Base-by-base conservation (phyloP, 306 rosid species). In the Astragalus glycyphyllos region DNA sequence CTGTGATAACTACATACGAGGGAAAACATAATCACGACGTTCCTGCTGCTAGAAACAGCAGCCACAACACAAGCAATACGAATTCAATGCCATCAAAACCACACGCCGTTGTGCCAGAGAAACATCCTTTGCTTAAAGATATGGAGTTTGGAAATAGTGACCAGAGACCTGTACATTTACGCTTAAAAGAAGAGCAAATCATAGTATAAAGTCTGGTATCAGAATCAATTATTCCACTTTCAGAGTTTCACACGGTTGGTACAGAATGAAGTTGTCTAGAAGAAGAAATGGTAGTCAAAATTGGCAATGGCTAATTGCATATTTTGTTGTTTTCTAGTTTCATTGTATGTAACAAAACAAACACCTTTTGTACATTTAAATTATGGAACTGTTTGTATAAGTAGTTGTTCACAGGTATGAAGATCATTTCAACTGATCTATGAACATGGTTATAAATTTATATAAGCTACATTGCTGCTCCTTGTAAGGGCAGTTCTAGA, bases 11-110 rank as follows among this genome's bases (percentile, higher is more conserved):
- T 4, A 83, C 97, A 2, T 90, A 94, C 4, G 98, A 94, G 70
- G 97, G 98, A 8, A 94, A 94, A 74, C 98, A 94, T 53, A 87
- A 83, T 71, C 98, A 94, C 8, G 91, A 89, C 72, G 90, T 90
- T 14, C 98, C 98, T 11, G 95, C 93, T 70, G 94, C 96, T 72
- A 90, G 98, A 86, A 84, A 83, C 74, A 87, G 96, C 83, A 87
- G 96, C 86, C 98, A 94, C 78, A 86, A 74, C 85, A 78, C 89
- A 47, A 86, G 80, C 56, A 84, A 71, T 47, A 83, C 65, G 49
- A 90, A 80, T 49, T 78, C 85, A 68, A 44, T 69, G 61, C 84
- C 80, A 73, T 58, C 73, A 59, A 88, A 89, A 75, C 84, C 85
- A 6, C 83, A 65, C 0, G 47, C 65, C 10, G 76, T 47, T 15